Base-by-base conservation (phyloP, 1,139 yeast genomes). In the Lodderomyces parapsilosis region DNA sequence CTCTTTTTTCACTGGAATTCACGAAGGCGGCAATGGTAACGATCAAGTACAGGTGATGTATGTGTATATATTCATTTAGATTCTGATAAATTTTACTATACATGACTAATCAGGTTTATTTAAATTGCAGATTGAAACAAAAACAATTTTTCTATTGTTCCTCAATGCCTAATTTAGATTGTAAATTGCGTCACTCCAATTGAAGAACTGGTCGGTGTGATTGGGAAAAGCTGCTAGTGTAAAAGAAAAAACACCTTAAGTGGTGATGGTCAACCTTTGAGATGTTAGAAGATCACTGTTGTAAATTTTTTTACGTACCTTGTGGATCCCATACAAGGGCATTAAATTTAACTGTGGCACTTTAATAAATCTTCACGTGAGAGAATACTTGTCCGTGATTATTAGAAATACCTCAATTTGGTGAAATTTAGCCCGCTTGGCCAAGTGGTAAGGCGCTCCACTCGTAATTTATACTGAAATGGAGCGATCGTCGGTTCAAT, bases 391-490 rank as follows among this genome's bases (percentile, higher is more conserved):
- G 14, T 11, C 6, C 19, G 33, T 15, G 30, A 19, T 9, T 31
- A 30, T n/a, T 23, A 18, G 17, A 18, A 14, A 36, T 15, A 24
- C 14, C 3, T 27, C 19, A 15, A 14, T 10, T 15, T 19, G 24
- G 28, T 18, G 35, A 45, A 45, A 40, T 46, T 42, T 39, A 37
- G 51, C 75, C 76, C 72, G 68, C 71, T 69, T 69, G 76, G 76
- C 76, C 77, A 69, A 71, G 76, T 71, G 76, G 76, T 39, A 71
- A 69, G 76, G 77, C 77, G 71, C 76, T 71, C 74, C 76, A 71
- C 52, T 49, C 52, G 52, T 49, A 71, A 3, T 6, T 5, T 14
- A 14, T 3, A 11, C 22, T 4, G 37, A 11, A 14, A 71, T 71
- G 76, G 74, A 42, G 41, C 36, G 45, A 40, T 43, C 45, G 45